Evolutionary conservation across 352 stramenopile species (phyloP).

Genomic region (Phytophthora litchii): DNA sequence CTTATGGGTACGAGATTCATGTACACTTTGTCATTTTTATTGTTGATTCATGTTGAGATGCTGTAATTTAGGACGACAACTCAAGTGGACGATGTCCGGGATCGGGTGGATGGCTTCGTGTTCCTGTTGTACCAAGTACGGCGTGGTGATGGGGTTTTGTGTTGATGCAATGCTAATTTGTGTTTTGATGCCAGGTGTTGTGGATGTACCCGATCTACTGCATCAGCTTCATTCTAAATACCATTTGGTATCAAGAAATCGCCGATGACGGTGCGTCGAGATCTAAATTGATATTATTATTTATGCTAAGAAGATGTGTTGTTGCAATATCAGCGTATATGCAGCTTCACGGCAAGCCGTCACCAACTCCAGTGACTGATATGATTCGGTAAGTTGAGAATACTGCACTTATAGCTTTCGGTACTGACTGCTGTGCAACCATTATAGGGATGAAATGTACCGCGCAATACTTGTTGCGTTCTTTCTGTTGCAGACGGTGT

Average conservation of each 20-base stretch:
- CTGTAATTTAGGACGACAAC: slow-evolving; percentile 37
- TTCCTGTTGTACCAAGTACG: slow-evolving; percentile 86
- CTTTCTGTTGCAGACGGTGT: slow-evolving; percentile 85
- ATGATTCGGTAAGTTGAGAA: slow-evolving; percentile 80
- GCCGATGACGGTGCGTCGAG: slow-evolving; percentile 75
- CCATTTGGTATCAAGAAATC: slow-evolving; percentile 92
- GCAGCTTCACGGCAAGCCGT: slow-evolving; percentile 82
- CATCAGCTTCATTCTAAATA: slow-evolving; percentile 92
- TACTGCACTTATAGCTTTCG: background rate
- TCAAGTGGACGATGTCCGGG: slow-evolving; percentile 75
- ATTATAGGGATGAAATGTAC: slow-evolving; percentile 78
- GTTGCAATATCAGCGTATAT: slow-evolving; percentile 63
- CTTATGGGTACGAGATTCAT: slow-evolving; percentile 47
- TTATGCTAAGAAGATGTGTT: background rate
- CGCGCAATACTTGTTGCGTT: slow-evolving; percentile 86
- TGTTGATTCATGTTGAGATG: background rate
- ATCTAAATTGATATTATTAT: background rate
- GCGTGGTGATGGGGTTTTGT: slow-evolving; percentile 4
- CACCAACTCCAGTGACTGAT: slow-evolving; percentile 72
- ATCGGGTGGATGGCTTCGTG: slow-evolving; percentile 82
- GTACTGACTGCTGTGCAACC: background rate
- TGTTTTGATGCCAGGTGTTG: slow-evolving; percentile 44
- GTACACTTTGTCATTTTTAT: background rate
- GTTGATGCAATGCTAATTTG: background rate
- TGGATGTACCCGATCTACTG: slow-evolving; percentile 93